Conservation (phyloP, 495 filamentous ascomycete genomes). For the Hypoxylon rickii region DNA sequence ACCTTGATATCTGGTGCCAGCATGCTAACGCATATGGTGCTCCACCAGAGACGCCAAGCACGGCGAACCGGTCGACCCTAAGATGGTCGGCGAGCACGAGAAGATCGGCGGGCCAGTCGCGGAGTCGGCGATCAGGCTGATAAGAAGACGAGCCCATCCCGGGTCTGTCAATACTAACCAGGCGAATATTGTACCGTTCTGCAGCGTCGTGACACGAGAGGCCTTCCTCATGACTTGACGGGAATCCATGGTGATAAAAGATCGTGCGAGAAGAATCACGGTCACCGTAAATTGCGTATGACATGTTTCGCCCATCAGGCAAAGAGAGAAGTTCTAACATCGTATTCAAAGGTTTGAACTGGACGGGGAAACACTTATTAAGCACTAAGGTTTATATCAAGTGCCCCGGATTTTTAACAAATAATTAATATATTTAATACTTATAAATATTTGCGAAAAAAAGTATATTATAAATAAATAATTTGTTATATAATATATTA, state of each 20-base stretch:
- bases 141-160: slow-evolving; percentile 50
- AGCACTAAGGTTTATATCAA: too few species aligned
- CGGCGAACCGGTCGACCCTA: slow-evolving; percentile 40
- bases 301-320: slow-evolving; percentile 44
- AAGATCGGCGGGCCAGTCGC: slow-evolving; percentile 50
- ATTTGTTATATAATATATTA: too few species aligned
- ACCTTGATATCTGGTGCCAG: slow-evolving; percentile 30
- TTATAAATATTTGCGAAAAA: too few species aligned
- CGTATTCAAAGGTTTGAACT: too few species aligned
- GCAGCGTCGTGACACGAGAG: slow-evolving; percentile 33
- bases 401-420: too few species aligned
- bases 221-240: slow-evolving; percentile 50
- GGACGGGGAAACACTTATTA: too few species aligned
- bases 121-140: slow-evolving; percentile 42
- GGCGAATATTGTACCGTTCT: slow-evolving; percentile 35
- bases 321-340: slow-evolving; percentile 23
- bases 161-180: slow-evolving; percentile 50
- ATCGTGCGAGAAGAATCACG: slow-evolving; percentile 26
- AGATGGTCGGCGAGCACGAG: slow-evolving; percentile 43
- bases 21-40: slow-evolving; percentile 55
- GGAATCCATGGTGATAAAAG: slow-evolving; percentile 54
- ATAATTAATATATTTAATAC: too few species aligned
- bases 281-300: slow-evolving; percentile 50
- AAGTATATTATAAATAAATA: too few species aligned
- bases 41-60: slow-evolving; percentile 54